Base-by-base conservation (phyloP, 805 yeast genomes). In the Lipomyces sp. region DNA sequence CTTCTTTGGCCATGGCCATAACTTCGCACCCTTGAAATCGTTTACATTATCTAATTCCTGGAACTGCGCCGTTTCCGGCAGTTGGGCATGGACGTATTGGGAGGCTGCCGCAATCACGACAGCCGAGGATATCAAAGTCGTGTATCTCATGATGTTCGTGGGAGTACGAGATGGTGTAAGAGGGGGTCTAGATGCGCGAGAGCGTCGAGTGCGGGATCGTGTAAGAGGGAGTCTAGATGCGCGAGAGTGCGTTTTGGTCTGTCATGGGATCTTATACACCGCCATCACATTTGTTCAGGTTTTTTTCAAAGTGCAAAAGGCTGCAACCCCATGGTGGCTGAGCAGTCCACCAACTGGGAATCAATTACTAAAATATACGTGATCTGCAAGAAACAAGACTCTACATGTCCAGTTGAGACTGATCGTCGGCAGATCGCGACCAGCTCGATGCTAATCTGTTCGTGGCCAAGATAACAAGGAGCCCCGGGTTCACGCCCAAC, bases 341-440 rank as follows among this genome's bases (percentile, higher is more conserved):
- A 15, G 48, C 48, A 42, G 48, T n/a, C n/a, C 15, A 18, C 18
- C 18, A 15, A 42, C 39, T 37, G 39, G 39, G 39, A 42, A 42
- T 42, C 48, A 15, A 15, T 42, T 42, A 42, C 48, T 42, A 42
- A 42, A 42, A 7, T 42, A 42, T n/a, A 42, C 24, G 18, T 42
- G 48, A 42, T 42, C 48, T 15, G 48, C 48, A 42, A 42, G 48
- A 42, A 42, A 42, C 10, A 42, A 42, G 24, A 42, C 18, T n/a
- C 24, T 2, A 7, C 2, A 15, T 42, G 48, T 18, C 8, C 48
- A 42, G 39, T 15, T 3, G n/a, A 15, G 48, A 42, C 24, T 7
- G 48, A 42, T 42, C 48, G n/a, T 42, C 48, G n/a, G 48, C 48
- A 15, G 48, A n/a, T 15, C 48, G 48, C 48, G n/a, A n/a, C 48